Percentiles rank a stretch among this genome's conserved stretches.
Conservation (phyloP, 306 rosid genomes). For the Fragaria nilgerrensis region DNA sequence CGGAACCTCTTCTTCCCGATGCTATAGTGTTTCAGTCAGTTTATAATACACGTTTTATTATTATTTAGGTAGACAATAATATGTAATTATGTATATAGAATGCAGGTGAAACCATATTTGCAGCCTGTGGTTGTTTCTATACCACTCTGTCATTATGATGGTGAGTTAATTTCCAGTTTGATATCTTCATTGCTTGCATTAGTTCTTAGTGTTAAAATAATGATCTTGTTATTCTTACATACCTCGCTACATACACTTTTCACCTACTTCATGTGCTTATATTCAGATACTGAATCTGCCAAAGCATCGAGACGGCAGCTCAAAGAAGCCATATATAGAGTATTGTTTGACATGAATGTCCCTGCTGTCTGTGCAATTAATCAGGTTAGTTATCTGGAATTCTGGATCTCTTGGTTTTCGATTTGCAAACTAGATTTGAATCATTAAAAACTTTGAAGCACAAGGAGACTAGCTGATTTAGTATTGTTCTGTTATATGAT, state of each 20-base stretch:
- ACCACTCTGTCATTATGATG: conserved; percentile 85
- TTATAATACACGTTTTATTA: neutral
- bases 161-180: conserved; percentile 43
- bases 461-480: neutral
- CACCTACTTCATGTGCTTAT: conserved; percentile 3
- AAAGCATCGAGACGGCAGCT: conserved; percentile 81
- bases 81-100: conserved; percentile 44
- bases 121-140: conserved; percentile 75
- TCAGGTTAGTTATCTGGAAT: conserved; percentile 51
- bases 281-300: conserved; percentile 76
- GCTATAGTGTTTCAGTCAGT: neutral
- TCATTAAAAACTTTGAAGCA: neutral
- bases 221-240: neutral
- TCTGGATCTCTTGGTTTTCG: neutral
- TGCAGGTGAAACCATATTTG: conserved; percentile 67
- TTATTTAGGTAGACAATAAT: neutral
- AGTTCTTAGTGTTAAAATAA: neutral
- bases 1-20: neutral
- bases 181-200: neutral
- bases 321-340: conserved; percentile 66
- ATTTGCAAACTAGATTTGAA: neutral
- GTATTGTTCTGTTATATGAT: conserved; percentile 12
- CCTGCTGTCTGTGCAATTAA: conserved; percentile 86
- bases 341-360: conserved; percentile 79
- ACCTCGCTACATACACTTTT: neutral